Evolutionary conservation across 352 stramenopile species (phyloP).

Genomic region (Globisporangium polare): DNA sequence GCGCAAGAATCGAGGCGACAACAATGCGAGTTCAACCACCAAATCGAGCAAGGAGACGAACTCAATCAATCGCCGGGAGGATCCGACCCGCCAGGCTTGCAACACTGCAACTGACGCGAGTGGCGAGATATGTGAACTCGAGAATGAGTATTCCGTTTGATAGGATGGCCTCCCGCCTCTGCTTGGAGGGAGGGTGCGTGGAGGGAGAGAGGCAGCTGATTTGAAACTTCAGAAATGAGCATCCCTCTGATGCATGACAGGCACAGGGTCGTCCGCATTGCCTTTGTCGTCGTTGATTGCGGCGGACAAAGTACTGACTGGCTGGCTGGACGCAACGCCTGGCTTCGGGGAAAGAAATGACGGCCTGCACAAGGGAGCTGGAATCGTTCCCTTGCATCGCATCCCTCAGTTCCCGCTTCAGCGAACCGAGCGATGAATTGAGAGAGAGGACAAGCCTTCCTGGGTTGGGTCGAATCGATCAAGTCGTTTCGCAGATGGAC

Average conservation of each 20-base stretch:
- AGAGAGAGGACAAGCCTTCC: too few relatives aligned
- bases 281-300: too few relatives aligned
- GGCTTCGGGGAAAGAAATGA: background rate
- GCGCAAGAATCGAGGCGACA: too few relatives aligned
- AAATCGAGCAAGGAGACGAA: background rate
- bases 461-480: too few relatives aligned
- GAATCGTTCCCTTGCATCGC: background rate
- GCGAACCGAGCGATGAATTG: background rate
- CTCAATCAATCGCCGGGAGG: too few relatives aligned
- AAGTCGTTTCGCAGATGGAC: too few relatives aligned
- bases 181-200: background rate
- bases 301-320: too few relatives aligned
- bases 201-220: slow-evolving; percentile 3
- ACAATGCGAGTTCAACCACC: too few relatives aligned
- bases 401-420: background rate
- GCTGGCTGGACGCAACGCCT: background rate
- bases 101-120: background rate
- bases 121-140: background rate
- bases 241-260: slow-evolving; percentile 1
- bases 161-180: background rate
- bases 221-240: slow-evolving; percentile 8
- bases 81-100: background rate
- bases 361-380: background rate
- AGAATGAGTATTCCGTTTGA: background rate
- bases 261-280: background rate